Base-by-base conservation (phyloP, 768 basidiomycete species). In the Clitopilus hobsonii region DNA sequence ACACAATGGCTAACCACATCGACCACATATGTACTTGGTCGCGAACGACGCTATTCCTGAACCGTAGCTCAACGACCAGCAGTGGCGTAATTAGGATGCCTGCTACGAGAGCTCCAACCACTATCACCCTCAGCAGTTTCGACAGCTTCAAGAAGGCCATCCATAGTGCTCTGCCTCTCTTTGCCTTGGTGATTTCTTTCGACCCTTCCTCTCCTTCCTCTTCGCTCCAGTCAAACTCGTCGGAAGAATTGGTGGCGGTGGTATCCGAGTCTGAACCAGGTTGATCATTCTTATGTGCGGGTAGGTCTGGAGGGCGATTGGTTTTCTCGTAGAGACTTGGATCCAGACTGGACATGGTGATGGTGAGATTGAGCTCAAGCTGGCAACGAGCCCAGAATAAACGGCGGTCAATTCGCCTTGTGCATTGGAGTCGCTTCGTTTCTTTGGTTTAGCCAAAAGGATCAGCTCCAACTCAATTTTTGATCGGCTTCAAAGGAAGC, bases 171-270 rank as follows among this genome's bases (percentile, higher is more conserved):
- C 85, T 78, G 50, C 84, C 82, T 49, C 88, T 78, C 60, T 77
- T 82, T 3, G 85, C 86, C 61, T 82, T 81, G 36, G 70, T 62
- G 22, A 56, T 59, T 5, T 64, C 63, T 14, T 65, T 54, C 24
- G 63, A 59, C 50, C 67, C 62, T 10, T 65, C 68, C 22, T n/a
- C n/a, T n/a, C 77, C 76, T 13, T 85, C 81, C 48, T 81, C 83
- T 51, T 83, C 79, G 53, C 88, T 85, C 87, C 87, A 88, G 71
- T 89, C 77, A 60, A 91, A 89, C 61, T 89, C 84, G 63, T 88
- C 86, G 8, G 78, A 80, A 2, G 81, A 76, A 59, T 84, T 80
- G 11, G 85, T 85, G 24, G 73, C 77, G n/a, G 81, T 74, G 20
- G 72, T 72, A 53, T 76, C 77, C 8, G 75, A 70, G 49, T 76